Evolutionary conservation across 176 grass and related monocot genomes (phyloP).

Genomic region (Pharus latifolius): DNA sequence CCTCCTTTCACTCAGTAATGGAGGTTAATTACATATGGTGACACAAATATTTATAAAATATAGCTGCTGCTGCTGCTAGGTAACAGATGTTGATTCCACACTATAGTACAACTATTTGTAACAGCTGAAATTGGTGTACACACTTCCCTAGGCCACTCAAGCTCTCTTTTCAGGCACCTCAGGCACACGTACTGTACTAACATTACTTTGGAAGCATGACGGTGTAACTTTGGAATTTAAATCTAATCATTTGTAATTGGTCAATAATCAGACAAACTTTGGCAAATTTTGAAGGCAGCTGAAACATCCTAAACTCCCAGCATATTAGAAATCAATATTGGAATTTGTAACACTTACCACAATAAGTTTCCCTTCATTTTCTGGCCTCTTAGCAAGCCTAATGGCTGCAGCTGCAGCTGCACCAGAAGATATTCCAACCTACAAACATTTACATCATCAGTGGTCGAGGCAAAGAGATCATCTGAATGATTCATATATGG

Average conservation of each 20-base stretch:
- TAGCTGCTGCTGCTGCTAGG: no score
- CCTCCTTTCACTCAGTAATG: background rate
- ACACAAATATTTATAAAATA: no score
- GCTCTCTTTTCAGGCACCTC: no score
- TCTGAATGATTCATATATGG: background rate
- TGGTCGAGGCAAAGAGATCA: background rate
- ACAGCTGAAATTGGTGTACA: background rate
- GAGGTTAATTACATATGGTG: background rate
- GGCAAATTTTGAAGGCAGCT: background rate
- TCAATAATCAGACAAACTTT: background rate
- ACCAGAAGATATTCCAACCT: constrained; percentile 93
- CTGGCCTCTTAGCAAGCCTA: constrained; percentile 58
- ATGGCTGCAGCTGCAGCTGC: constrained; percentile 67
- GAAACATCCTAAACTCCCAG: background rate
- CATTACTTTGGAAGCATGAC: no score
- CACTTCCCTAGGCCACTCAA: background rate
- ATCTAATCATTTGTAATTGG: background rate
- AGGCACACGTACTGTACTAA: no score
- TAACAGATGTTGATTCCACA: no score
- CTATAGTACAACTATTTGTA: no score
- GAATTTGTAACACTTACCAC: constrained; percentile 55
- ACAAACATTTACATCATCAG: background rate
- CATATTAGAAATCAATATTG: background rate
- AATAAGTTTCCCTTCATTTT: constrained; percentile 81
- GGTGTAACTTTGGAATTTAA: background rate